Evolutionary conservation across 2,329 filamentous ascomycete genomes (phyloP), one percentile per base, ranked within the genome.

Genomic region (Escovopsis sp.): DNA sequence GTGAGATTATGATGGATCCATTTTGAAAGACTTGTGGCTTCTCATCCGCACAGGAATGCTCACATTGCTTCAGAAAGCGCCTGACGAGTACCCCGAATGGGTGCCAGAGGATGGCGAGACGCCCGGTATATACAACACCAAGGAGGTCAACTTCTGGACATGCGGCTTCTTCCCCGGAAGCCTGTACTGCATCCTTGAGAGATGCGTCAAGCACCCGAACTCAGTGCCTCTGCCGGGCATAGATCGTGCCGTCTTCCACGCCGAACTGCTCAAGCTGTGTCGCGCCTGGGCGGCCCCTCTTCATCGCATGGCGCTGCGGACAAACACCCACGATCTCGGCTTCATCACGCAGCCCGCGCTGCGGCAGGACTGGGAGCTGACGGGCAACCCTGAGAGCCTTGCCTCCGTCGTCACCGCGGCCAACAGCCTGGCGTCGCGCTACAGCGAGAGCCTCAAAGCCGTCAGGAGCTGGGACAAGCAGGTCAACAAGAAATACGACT

Each of bases 271-370:
- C 11, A 29, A 24, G 1, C 40, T 60, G 3, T 55, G 58, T 39
- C 37, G 41, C 14, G 43, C 43, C 13, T 64, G 59, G 61, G 40
- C 58, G 12, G 50, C 50, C 25, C 60, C 61, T 2, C 46, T 66
- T 0, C 58, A 64, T 39, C 46, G 38, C 13, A 65, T 65, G 54
- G 51, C 59, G 8, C 53, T 44, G 44, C 61, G 66, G 27, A 71
- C 59, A 4, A 66, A 72, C 41, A 74, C 70, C 0, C 71, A 74
- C 43, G 70, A 74, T 35, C 61, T 74, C 44, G 68, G 69, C 0
- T 74, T 74, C 47, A 73, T 74, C 24, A 61, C 72, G 5, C 61
- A 65, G 39, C 69, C 70, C 0, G 63, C 66, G 1, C 50, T 71
- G 0, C 60, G 62, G 16, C 57, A 62, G 25, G 63, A 68, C 25